Evolutionary conservation across 2,329 filamentous ascomycete genomes (phyloP), one percentile per base, ranked within the genome.

Genomic region (Diaporthe sp.): DNA sequence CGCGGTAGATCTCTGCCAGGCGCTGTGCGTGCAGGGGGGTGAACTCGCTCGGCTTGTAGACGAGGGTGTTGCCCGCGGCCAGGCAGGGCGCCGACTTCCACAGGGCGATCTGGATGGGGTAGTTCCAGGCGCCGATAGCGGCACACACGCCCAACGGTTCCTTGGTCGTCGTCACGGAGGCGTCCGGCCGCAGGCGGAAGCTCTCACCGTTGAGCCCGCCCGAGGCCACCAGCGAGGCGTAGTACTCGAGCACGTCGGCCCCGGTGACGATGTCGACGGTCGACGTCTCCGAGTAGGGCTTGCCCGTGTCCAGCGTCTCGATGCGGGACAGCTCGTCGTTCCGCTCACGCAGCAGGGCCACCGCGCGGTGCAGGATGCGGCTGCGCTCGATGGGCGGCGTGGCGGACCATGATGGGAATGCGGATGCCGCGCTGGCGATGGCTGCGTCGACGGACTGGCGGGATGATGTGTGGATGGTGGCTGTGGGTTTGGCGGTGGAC

Each of bases 61-160:
- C 90, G 93, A 97, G 96, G 80, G 93, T 94, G 84, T 97, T 97
- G 27, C 94, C 94, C 1, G 94, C 94, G 4, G 94, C 94, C 19
- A 97, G 88, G 79, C 94, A 97, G 0, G 95, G 94, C 0, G 93
- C 94, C 1, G 94, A 95, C 83, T 97, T 97, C 94, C 94, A 97
- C 1, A 97, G 87, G 12, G 94, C 94, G 77, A 97, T 97, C 82
- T 97, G 94, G 77, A 97, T 94, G 17, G 95, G 95, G 81, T 97
- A 97, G 84, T 97, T 97, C 94, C 94, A 97, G 19, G 95, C 95
- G 72, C 94, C 95, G 77, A 97, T 97, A 73, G 94, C 95, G 19
- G 90, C 95, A 81, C 94, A 97, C 19, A 97, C 94, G 35, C 95
- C 95, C 25, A 97, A 86, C 7, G 95, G 89, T 78, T 94, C 93